Percentiles rank a stretch among this genome's conserved stretches.
phyloP scores from a whole-genome alignment of 1,284 basidiomycete genomes.

The Ustilago trichophora region DNA sequence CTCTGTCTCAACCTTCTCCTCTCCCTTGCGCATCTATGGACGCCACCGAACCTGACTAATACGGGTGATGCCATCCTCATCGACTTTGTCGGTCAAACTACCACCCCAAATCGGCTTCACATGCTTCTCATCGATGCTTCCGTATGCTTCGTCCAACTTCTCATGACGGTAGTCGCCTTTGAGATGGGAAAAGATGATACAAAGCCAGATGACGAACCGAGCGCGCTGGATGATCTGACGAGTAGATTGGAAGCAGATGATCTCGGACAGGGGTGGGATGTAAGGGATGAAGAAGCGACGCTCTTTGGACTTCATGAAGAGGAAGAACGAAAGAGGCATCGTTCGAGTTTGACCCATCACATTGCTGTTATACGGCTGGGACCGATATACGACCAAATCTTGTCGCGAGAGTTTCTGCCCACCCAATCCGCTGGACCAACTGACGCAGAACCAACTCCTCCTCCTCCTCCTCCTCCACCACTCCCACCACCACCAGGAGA shows the following conservation, averaged over 20 bases:
- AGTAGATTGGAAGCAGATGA: conserved; percentile 4
- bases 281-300: conserved; percentile 37
- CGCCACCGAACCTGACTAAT: conserved; percentile 7
- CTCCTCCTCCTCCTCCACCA: neutral
- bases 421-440: neutral
- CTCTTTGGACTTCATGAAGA: conserved; percentile 24
- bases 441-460: neutral
- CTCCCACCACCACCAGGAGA: neutral
- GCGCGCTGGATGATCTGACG: conserved; percentile 27
- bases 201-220: conserved; percentile 28
- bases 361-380: conserved; percentile 29
- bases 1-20: conserved; percentile 31
- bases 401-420: conserved; percentile 14
- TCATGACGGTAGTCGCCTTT: conserved; percentile 38
- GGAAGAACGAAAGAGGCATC: conserved; percentile 9
- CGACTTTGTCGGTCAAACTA: conserved; percentile 55
- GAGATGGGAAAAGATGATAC: conserved; percentile 38
- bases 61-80: conserved; percentile 38
- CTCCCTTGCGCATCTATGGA: conserved; percentile 27
- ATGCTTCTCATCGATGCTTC: conserved; percentile 34
- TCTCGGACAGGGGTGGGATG: conserved; percentile 38
- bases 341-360: conserved; percentile 31
- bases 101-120: conserved; percentile 32
- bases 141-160: conserved; percentile 32
- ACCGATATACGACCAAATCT: conserved; percentile 26